Percentiles rank a stretch among this genome's conserved stretches.
These are phyloP conservation scores for Daldinia childiae DNA, from an alignment of 495 filamentous ascomycete genomes.

Conservation along the genomic window DNA sequence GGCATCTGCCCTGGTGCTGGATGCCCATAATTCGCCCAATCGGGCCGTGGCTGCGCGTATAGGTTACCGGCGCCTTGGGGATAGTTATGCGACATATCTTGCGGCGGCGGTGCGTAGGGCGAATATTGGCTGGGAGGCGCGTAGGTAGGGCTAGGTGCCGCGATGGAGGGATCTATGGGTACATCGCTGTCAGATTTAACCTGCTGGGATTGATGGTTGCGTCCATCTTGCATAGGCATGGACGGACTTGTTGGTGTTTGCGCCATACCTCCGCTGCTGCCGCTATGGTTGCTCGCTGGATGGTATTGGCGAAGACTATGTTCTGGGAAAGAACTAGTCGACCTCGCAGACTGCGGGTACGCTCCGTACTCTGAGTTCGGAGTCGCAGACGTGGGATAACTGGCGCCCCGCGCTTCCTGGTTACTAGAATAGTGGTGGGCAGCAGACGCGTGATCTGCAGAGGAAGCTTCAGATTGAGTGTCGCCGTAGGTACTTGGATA, in stretches of 20 bases:
- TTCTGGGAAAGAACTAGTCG: constrained; percentile 76
- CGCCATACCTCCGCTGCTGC: constrained; percentile 90
- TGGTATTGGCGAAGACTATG: constrained; percentile 78
- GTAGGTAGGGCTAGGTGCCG: constrained; percentile 91
- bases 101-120: constrained; percentile 80
- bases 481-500: constrained; percentile 74
- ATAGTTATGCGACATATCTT: constrained; percentile 83
- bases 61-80: constrained; percentile 63
- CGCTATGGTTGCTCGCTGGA: constrained; percentile 75
- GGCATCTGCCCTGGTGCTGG: constrained; percentile 61
- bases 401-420: constrained; percentile 78
- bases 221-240: constrained; percentile 79
- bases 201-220: constrained; percentile 73
- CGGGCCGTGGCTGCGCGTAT: constrained; percentile 75
- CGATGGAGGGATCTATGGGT: constrained; percentile 98
- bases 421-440: constrained; percentile 74
- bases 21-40: constrained; percentile 81
- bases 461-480: constrained; percentile 79
- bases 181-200: constrained; percentile 93
- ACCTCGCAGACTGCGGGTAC: constrained; percentile 80
- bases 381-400: constrained; percentile 79
- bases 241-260: constrained; percentile 95
- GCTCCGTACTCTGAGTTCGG: constrained; percentile 89
- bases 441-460: constrained; percentile 90
- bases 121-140: constrained; percentile 78